These are phyloP conservation scores for Aspergillus eucalypticola DNA, from an alignment of 2,329 filamentous ascomycete genomes.

Conservation along the genomic window DNA sequence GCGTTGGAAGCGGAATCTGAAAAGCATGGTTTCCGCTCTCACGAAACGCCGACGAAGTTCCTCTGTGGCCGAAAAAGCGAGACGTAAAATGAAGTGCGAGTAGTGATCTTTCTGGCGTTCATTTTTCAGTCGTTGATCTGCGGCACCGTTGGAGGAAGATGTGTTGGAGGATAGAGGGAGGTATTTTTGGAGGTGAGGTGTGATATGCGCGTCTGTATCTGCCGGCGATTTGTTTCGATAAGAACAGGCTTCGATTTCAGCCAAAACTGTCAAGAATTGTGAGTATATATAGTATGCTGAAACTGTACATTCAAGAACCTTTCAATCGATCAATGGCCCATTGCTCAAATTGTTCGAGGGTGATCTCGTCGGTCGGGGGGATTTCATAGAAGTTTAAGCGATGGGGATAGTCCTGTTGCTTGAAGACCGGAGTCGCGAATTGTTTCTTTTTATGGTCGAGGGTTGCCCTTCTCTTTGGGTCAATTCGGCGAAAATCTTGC, in stretches of 20 bases:
- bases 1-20: slow-evolving; percentile 75
- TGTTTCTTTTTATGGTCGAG: slow-evolving; percentile 83
- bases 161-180: slow-evolving; percentile 77
- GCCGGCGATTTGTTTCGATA: slow-evolving; percentile 86
- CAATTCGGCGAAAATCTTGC: slow-evolving; percentile 46
- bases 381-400: slow-evolving; percentile 89
- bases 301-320: slow-evolving; percentile 51
- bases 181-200: slow-evolving; percentile 81
- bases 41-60: slow-evolving; percentile 85
- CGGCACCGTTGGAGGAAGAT: slow-evolving; percentile 56
- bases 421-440: slow-evolving; percentile 75
- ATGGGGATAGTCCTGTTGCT: slow-evolving; percentile 76
- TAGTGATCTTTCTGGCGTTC: slow-evolving; percentile 96
- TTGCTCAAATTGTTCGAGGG: slow-evolving; percentile 95
- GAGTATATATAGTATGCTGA: not conserved
- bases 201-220: slow-evolving; percentile 83
- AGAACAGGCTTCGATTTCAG: slow-evolving; percentile 78
- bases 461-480: slow-evolving; percentile 72
- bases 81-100: slow-evolving; percentile 91
- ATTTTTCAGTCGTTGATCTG: slow-evolving; percentile 56
- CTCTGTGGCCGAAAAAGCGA: slow-evolving; percentile 89
- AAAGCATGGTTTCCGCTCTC: slow-evolving; percentile 84
- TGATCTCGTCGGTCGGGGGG: slow-evolving; percentile 90
- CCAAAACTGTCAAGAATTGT: slow-evolving; percentile 34
- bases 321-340: slow-evolving; percentile 94